Evolutionary conservation across 2,329 filamentous ascomycete species (phyloP), one percentile per base, ranked within the genome.

Genomic region (Trichoderma guizhouense): DNA sequence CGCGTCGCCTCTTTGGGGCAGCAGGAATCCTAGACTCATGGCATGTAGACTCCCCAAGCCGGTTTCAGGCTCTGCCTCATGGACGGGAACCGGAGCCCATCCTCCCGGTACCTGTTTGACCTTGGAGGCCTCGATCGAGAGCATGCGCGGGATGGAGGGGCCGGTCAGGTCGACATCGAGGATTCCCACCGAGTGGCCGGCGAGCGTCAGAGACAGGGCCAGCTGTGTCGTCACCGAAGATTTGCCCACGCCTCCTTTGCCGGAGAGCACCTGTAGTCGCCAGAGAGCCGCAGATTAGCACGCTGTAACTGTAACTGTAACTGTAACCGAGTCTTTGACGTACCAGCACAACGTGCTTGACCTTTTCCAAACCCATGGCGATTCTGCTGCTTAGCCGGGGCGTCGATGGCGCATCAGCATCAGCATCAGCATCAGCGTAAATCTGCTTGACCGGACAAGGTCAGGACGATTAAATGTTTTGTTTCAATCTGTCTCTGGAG

Each of bases 221-320:
- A 99, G 90, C 81, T 99, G 96, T 1, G 95, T 97, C 0, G 96
- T 98, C n/a, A 98, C 91, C 67, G 94, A 97, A 57, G 95, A 98
- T 86, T 99, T 99, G 72, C 96, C 96, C 24, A 99, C 96, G 76
- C 96, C 96, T 79, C 96, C 96, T 87, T 99, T 99, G 77, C 96
- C 96, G 14, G 96, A 98, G 62, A 99, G 91, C 74, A 95, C 88
- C 88, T 90, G 55, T 15, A 28, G 39, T 14, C 8, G 66, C 9
- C 32, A 30, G 24, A 36, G 24, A 24, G 15, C 1, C 28, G 7
- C 15, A 26, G 15, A 15, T 51, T 51, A 61, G 55, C 18, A 39
- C 9, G 47, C 18, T 39, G 21, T 24, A 12, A n/a, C 18, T 47
- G 8, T 39, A 15, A 39, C 15, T 39, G 15, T 39, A 8, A 39